These are phyloP conservation scores for Wallacemonas collosoma DNA, from an alignment of 208 protist species.

Conservation along the genomic window DNA sequence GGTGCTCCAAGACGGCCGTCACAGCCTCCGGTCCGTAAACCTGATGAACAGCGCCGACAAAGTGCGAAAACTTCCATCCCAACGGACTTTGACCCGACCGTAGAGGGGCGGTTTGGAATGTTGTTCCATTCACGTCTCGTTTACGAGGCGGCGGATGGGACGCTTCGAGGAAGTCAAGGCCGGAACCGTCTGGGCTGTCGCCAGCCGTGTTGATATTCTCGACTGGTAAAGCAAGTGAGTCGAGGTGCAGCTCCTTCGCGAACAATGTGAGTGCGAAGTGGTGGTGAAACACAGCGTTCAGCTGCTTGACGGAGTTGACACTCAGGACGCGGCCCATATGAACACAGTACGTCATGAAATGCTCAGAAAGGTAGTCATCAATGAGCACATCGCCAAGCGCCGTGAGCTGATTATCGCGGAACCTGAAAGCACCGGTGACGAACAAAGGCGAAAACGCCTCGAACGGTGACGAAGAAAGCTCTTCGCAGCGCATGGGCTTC, in stretches of 20 bases:
- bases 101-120: conserved; percentile 64
- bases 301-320: conserved; percentile 50
- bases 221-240: conserved; percentile 52
- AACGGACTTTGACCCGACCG: conserved; percentile 69
- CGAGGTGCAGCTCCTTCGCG: conserved; percentile 69
- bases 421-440: conserved; percentile 52
- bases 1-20: conserved; percentile 32
- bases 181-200: neutral
- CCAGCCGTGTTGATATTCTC: conserved; percentile 1
- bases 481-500: neutral
- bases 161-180: conserved; percentile 53
- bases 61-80: conserved; percentile 87
- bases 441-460: conserved; percentile 51
- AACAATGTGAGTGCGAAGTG: conserved; percentile 78
- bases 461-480: conserved; percentile 15
- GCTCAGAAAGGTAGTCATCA: conserved; percentile 64
- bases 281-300: conserved; percentile 81
- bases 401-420: conserved; percentile 77
- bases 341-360: conserved; percentile 43
- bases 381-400: conserved; percentile 70
- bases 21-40: conserved; percentile 32
- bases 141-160: conserved; percentile 30
- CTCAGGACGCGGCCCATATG: conserved; percentile 55
- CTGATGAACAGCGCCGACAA: conserved; percentile 73
- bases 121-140: conserved; percentile 67